These are phyloP conservation scores for Trichoderma lentiforme DNA, from an alignment of 2,329 filamentous ascomycete genomes.

Conservation along the genomic window DNA sequence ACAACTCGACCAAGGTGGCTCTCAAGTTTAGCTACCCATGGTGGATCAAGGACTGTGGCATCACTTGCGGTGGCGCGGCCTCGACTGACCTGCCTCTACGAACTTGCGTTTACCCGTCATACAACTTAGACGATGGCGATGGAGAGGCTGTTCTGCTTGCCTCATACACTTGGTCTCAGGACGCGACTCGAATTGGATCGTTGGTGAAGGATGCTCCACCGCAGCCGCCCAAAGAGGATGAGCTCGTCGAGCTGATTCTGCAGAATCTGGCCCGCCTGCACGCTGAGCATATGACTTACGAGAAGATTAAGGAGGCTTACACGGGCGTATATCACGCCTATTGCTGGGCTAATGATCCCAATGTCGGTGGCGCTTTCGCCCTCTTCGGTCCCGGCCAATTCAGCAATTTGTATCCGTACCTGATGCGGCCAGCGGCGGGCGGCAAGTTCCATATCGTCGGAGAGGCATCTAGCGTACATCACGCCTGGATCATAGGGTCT, in stretches of 20 bases:
- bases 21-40: background rate
- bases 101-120: background rate
- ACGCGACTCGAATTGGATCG: background rate
- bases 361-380: background rate
- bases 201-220: background rate
- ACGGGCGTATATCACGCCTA: background rate
- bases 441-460: background rate
- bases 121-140: background rate
- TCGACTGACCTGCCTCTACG: background rate
- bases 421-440: background rate
- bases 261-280: background rate
- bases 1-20: background rate
- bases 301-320: background rate
- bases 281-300: background rate
- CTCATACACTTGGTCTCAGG: background rate
- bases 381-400: background rate
- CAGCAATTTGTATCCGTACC: background rate
- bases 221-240: background rate
- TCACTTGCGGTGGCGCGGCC: background rate
- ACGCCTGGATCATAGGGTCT: background rate
- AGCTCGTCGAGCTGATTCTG: background rate
- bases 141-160: background rate
- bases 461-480: background rate
- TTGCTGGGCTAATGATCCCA: background rate
- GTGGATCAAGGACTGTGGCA: background rate